phyloP scores from a whole-genome alignment of 2,329 filamentous ascomycete species.

The Didymella pinodella region DNA sequence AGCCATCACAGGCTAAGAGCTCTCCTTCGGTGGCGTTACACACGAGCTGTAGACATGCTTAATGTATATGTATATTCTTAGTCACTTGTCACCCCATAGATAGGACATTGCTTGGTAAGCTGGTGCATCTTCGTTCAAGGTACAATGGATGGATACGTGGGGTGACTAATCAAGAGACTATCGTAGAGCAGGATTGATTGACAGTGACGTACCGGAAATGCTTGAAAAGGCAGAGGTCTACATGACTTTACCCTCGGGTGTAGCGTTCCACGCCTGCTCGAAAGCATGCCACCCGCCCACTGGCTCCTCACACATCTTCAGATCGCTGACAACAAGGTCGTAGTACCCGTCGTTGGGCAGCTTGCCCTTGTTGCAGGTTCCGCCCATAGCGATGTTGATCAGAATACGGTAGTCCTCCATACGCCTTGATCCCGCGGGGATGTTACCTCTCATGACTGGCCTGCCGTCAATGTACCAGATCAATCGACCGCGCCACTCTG shows the following conservation, averaged over 20 bases:
- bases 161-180: too few relatives aligned
- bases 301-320: conserved; percentile 63
- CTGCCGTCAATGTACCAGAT: conserved; percentile 68
- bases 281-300: conserved; percentile 65
- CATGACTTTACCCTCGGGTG: conserved; percentile 45
- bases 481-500: conserved; percentile 57
- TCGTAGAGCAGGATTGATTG: background rate
- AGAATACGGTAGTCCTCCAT: conserved; percentile 65
- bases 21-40: too few relatives aligned
- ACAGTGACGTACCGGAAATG: background rate
- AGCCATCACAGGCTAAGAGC: too few relatives aligned
- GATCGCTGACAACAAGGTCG: conserved; percentile 63
- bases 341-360: conserved; percentile 63
- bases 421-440: conserved; percentile 62
- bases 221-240: conserved; percentile 8
- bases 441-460: conserved; percentile 64
- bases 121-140: too few relatives aligned
- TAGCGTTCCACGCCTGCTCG: conserved; percentile 58
- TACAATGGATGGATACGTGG: too few relatives aligned
- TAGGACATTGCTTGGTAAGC: too few relatives aligned
- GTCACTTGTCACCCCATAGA: too few relatives aligned
- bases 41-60: too few relatives aligned
- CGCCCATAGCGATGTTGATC: conserved; percentile 69
- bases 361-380: conserved; percentile 64
- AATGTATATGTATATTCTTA: too few relatives aligned